These are phyloP conservation scores for Phialophora tarda DNA, from an alignment of 2,329 filamentous ascomycete genomes.

Conservation along the genomic window DNA sequence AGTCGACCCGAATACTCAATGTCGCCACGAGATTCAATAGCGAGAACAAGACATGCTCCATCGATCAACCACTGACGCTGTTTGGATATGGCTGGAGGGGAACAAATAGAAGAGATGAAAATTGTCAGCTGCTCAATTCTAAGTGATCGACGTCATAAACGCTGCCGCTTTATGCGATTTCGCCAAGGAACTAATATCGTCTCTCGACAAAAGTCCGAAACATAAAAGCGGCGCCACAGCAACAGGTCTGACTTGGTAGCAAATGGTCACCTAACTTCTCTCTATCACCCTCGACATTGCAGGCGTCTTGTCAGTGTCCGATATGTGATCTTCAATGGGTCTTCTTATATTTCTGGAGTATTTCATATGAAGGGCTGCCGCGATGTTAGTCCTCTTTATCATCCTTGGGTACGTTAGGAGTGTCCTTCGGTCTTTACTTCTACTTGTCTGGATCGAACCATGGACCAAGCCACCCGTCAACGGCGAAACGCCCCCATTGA, in stretches of 20 bases:
- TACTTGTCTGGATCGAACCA: constrained; percentile 27
- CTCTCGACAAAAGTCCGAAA: no score
- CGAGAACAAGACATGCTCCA: no score
- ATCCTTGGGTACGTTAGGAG: constrained; percentile 20
- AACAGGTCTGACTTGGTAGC: background rate
- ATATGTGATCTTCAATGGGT: background rate
- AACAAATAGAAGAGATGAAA: no score
- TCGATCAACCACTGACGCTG: no score
- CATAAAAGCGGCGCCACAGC: constrained; percentile 9
- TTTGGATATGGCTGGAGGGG: no score
- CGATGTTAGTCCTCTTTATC: constrained; percentile 22
- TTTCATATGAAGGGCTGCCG: background rate
- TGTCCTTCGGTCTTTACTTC: constrained; percentile 22
- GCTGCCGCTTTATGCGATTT: background rate
- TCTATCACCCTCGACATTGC: background rate
- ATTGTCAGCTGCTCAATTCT: no score
- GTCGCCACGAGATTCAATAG: no score
- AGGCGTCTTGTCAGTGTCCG: background rate
- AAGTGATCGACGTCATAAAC: background rate
- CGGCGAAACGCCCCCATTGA: constrained; percentile 5
- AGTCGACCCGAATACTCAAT: no score
- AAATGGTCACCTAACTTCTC: background rate
- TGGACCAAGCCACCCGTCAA: constrained; percentile 23
- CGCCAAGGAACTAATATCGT: background rate
- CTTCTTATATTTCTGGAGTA: background rate